phyloP scores from a whole-genome alignment of 2,329 filamentous ascomycete genomes.

The Rugonectria rugulosa region DNA sequence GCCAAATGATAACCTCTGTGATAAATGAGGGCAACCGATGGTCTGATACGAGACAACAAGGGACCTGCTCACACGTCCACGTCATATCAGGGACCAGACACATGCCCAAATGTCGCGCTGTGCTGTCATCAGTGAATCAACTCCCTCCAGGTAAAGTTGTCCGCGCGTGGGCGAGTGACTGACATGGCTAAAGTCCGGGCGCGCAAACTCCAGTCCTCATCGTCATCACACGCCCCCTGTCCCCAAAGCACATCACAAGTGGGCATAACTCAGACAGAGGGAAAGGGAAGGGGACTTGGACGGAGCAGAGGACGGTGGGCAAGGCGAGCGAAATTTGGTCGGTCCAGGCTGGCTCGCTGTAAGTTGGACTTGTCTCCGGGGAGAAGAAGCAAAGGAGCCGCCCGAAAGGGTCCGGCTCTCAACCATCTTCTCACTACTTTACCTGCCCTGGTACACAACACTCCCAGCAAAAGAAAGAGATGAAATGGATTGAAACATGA shows the following conservation, averaged over 20 bases:
- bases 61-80: conserved; percentile 6
- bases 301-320: background rate
- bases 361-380: conserved; percentile 8
- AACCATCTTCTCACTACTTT: conserved; percentile 2
- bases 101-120: conserved; percentile 15
- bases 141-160: too few relatives aligned
- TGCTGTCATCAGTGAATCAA: conserved; percentile 16
- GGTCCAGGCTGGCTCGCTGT: conserved; percentile 11
- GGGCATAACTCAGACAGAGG: too few relatives aligned
- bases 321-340: conserved; percentile 20
- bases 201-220: background rate
- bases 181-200: background rate
- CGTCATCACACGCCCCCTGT: background rate
- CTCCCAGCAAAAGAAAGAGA: conserved; percentile 1
- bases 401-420: conserved; percentile 3
- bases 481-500: background rate
- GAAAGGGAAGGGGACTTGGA: background rate
- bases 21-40: too few relatives aligned
- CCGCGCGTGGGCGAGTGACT: too few relatives aligned
- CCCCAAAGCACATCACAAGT: too few relatives aligned
- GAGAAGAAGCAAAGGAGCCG: background rate
- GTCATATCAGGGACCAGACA: conserved; percentile 2
- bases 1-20: background rate
- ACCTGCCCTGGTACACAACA: too few relatives aligned
- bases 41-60: conserved; percentile 12